Evolutionary conservation across 1,284 basidiomycete species (phyloP).

Genomic region (Anthracocystis walkeri): DNA sequence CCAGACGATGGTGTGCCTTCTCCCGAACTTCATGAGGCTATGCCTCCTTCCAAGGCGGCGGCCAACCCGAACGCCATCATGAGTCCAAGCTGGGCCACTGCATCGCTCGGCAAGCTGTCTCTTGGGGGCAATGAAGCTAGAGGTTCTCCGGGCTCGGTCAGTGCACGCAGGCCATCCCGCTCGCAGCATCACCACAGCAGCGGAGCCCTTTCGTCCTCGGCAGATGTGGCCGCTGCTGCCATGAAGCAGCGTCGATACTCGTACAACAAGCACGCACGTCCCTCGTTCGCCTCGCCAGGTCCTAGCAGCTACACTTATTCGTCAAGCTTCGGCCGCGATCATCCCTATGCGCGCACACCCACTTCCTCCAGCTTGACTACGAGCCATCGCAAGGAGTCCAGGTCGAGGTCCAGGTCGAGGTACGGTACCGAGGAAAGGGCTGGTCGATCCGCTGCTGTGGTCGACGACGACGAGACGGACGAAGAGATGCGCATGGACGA

Average conservation of each 20-base stretch:
- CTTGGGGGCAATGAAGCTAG: slow-evolving; percentile 48
- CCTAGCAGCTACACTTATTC: slow-evolving; percentile 53
- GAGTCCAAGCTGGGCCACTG: slow-evolving; percentile 57
- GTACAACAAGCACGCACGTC: slow-evolving; percentile 43
- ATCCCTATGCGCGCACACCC: slow-evolving; percentile 53
- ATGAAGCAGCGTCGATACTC: slow-evolving; percentile 54
- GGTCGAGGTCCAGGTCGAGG: slow-evolving; percentile 35
- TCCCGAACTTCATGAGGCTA: slow-evolving; percentile 41
- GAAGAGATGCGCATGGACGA: slow-evolving; percentile 64
- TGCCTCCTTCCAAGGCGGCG: slow-evolving; percentile 34
- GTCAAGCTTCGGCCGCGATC: slow-evolving; percentile 48
- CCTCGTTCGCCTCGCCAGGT: slow-evolving; percentile 37
- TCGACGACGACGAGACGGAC: slow-evolving; percentile 67
- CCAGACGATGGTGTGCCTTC: slow-evolving; percentile 45
- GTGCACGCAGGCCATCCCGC: slow-evolving; percentile 33
- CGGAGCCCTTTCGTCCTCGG: slow-evolving; percentile 39
- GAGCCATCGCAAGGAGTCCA: slow-evolving; percentile 35
- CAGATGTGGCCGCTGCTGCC: slow-evolving; percentile 50
- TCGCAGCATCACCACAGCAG: slow-evolving; percentile 38
- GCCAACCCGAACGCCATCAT: slow-evolving; percentile 41
- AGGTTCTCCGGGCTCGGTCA: slow-evolving; percentile 29
- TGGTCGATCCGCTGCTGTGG: slow-evolving; percentile 13
- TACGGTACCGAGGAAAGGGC: slow-evolving; percentile 22
- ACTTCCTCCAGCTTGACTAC: slow-evolving; percentile 34
- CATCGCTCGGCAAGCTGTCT: slow-evolving; percentile 52